Evolutionary conservation across 75 land plant species (phyloP).

Genomic region (Gnetum montanum): DNA sequence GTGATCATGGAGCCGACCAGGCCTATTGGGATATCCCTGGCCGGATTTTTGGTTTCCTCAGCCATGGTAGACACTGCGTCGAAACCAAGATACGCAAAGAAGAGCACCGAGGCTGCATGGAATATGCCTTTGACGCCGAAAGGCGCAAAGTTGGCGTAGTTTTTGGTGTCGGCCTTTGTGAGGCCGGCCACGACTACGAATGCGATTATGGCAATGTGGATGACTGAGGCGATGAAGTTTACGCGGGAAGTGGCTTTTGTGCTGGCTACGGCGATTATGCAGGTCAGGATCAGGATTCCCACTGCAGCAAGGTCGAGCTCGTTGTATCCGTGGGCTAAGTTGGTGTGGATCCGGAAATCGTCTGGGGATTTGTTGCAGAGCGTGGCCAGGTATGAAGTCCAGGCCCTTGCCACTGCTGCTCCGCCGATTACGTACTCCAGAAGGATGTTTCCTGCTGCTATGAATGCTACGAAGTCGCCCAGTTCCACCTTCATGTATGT

Average conservation of each 20-base stretch:
- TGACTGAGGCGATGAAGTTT: conserved; percentile 55
- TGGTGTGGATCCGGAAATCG: conserved; percentile 42
- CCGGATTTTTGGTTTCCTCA: conserved; percentile 72
- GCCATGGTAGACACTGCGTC: conserved; percentile 79
- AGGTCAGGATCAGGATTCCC: conserved; percentile 22
- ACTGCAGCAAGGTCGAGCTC: conserved; percentile 68
- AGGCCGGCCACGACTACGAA: conserved; percentile 75
- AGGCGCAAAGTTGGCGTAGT: conserved; percentile 37
- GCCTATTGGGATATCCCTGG: conserved; percentile 70
- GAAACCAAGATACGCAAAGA: conserved; percentile 86
- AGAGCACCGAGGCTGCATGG: conserved; percentile 62
- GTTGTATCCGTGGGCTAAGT: conserved; percentile 33
- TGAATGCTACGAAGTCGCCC: conserved; percentile 76
- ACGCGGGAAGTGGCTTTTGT: conserved; percentile 53
- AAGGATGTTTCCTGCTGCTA: conserved; percentile 84
- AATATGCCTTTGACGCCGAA: conserved; percentile 54
- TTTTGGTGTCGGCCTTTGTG: conserved; percentile 40
- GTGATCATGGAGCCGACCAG: conserved; percentile 67
- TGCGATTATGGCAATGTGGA: conserved; percentile 44
- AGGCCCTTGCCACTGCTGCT: conserved; percentile 65
- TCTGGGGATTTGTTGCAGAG: conserved; percentile 40
- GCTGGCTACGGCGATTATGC: conserved; percentile 36
- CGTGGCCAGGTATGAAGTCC: conserved; percentile 81
- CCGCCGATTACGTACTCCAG: conserved; percentile 62
- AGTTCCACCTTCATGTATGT: conserved; percentile 81